Percentiles rank a stretch among this genome's conserved stretches.
phyloP scores from a whole-genome alignment of 352 stramenopile species.

The Phytophthora ramorum region DNA sequence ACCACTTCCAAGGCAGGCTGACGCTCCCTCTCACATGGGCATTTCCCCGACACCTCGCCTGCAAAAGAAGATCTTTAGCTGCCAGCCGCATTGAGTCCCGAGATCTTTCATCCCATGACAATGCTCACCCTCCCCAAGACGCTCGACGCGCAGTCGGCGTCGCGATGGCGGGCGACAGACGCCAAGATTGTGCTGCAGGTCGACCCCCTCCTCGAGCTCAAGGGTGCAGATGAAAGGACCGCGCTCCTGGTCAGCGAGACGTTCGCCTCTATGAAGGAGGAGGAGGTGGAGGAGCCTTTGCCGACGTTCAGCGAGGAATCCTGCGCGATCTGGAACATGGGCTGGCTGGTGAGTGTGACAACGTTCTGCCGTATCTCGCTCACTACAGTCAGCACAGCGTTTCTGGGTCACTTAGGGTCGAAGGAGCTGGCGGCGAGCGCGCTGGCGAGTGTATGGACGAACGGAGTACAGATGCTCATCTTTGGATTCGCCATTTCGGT shows the following conservation, averaged over 20 bases:
- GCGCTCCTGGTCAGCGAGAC: conserved; percentile 19
- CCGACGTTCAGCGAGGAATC: conserved; percentile 61
- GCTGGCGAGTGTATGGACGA: conserved; percentile 82
- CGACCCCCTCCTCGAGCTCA: conserved; percentile 15
- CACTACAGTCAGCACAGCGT: conserved; percentile 78
- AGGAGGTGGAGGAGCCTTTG: conserved; percentile 21
- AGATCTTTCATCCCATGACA: conserved; percentile 16
- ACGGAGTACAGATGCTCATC: conserved; percentile 82
- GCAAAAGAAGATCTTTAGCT: conserved; percentile 8
- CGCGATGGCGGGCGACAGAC: conserved; percentile 14
- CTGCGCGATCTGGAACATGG: conserved; percentile 81
- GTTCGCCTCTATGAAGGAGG: conserved; percentile 27
- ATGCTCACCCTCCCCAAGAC: conserved; percentile 24
- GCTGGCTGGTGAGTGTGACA: conserved; percentile 83
- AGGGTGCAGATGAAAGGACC: conserved; percentile 23
- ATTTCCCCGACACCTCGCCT: conserved; percentile 11
- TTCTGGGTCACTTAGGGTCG: conserved; percentile 79
- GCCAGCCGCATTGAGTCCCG: neutral
- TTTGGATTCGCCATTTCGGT: conserved; percentile 82
- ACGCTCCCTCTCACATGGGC: conserved; percentile 10
- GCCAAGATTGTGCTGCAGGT: conserved; percentile 21
- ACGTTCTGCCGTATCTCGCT: conserved; percentile 85
- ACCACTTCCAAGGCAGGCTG: conserved; percentile 6
- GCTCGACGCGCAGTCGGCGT: conserved; percentile 19
- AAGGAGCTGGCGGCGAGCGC: conserved; percentile 78